phyloP scores from a whole-genome alignment of 169 alveolate genomes.

The Perkinsus olseni region DNA sequence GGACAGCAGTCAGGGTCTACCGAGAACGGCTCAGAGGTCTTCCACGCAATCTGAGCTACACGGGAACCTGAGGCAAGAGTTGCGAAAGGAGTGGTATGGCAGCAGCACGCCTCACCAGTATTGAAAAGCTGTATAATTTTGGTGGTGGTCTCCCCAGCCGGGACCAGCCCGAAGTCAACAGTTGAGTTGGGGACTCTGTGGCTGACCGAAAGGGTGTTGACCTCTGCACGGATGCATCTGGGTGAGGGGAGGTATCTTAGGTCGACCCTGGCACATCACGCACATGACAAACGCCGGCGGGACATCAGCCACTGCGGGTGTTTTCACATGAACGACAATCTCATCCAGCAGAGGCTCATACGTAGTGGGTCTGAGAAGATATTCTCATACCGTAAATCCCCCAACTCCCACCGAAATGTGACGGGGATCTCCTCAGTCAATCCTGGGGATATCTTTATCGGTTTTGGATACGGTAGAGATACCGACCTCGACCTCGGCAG shows the following conservation, averaged over 20 bases:
- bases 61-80: background rate
- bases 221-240: background rate
- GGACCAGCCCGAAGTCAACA: background rate
- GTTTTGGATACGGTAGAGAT: background rate
- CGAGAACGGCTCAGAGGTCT: background rate
- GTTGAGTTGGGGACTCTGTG: background rate
- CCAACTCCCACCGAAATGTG: background rate
- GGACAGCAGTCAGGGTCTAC: background rate
- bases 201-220: background rate
- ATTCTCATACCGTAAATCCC: background rate
- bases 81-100: background rate
- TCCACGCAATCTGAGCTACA: background rate
- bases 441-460: background rate
- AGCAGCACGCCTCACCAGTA: background rate
- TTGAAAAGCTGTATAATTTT: background rate
- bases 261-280: background rate
- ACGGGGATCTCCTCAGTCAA: background rate
- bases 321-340: background rate
- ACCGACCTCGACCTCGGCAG: background rate
- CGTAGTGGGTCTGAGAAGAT: background rate
- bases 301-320: background rate
- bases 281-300: background rate
- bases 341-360: background rate
- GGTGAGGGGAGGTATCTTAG: background rate
- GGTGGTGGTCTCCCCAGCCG: background rate